Percentiles rank a stretch among this genome's conserved stretches.
Evolutionary conservation across 2,329 filamentous ascomycete genomes (phyloP).

Genomic region (Emmonsiellopsis sp.): DNA sequence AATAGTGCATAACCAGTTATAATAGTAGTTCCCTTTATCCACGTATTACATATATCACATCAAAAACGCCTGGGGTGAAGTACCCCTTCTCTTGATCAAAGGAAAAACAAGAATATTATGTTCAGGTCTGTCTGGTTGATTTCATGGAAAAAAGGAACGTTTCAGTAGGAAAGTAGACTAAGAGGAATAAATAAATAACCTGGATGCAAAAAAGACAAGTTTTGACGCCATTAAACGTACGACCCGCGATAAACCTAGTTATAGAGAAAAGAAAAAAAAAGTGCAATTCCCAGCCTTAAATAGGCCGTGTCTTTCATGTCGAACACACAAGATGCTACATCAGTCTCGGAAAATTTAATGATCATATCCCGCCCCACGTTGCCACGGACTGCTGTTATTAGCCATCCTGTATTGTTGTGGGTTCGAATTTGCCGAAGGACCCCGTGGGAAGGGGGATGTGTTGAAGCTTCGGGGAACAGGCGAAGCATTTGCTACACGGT

Average conservation of each 20-base stretch:
- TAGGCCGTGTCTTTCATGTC: constrained; percentile 32
- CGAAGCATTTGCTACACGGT: constrained; percentile 20
- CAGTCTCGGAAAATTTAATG: constrained; percentile 29
- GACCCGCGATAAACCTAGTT: not conserved
- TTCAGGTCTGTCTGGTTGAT: no score
- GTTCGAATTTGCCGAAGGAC: constrained; percentile 21
- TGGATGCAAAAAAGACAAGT: not conserved
- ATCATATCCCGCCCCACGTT: constrained; percentile 57
- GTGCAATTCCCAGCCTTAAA: constrained; percentile 13
- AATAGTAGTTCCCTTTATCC: no score
- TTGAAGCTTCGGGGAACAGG: constrained; percentile 26
- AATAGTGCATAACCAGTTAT: no score
- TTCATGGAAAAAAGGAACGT: not conserved
- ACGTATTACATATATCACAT: no score
- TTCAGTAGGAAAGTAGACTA: not conserved
- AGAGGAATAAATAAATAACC: not conserved
- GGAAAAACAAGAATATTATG: no score
- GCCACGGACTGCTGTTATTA: constrained; percentile 54
- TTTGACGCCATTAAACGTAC: not conserved
- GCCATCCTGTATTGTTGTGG: constrained; percentile 33
- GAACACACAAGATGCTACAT: constrained; percentile 4
- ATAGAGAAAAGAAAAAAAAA: constrained; percentile 9
- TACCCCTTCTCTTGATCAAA: no score
- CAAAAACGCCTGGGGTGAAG: no score
- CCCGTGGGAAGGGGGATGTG: constrained; percentile 23